Evolutionary conservation across 768 basidiomycete species (phyloP).

Genomic region (Boletus sensibilis): DNA sequence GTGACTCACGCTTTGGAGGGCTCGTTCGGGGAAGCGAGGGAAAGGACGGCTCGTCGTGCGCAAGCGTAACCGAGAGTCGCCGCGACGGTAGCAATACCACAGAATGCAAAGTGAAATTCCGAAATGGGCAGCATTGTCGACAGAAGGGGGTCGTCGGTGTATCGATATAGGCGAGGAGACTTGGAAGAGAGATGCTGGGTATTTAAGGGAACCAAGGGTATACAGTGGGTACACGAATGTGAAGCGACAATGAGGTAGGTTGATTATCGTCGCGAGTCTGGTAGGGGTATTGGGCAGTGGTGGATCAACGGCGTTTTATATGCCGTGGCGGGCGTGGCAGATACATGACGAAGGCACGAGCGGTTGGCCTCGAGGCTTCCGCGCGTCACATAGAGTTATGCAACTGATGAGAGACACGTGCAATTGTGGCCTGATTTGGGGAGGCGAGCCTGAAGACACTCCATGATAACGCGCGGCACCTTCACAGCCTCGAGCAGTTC

Average conservation of each 20-base stretch:
- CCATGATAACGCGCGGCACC: conserved; percentile 14
- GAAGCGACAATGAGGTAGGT: conserved; percentile 3
- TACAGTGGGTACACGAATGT: conserved; percentile 3
- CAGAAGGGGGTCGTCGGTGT: neutral
- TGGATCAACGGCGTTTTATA: conserved; percentile 35
- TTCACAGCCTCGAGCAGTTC: conserved; percentile 17
- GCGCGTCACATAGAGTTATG: conserved; percentile 15
- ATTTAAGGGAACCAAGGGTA: conserved; percentile 22
- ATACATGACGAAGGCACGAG: conserved; percentile 28
- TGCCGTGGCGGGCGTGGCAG: conserved; percentile 13
- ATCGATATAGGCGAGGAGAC: conserved; percentile 11
- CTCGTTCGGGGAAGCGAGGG: conserved; percentile 19
- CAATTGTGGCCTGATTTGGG: conserved; percentile 10
- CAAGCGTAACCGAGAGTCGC: conserved; percentile 60
- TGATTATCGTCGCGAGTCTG: conserved; percentile 25
- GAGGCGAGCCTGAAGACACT: conserved; percentile 2
- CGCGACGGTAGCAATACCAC: conserved; percentile 58
- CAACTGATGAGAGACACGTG: conserved; percentile 23
- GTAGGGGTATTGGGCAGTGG: conserved; percentile 22
- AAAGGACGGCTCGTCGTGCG: conserved; percentile 38
- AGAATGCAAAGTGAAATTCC: conserved; percentile 56
- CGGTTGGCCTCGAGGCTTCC: conserved; percentile 34
- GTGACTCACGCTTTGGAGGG: conserved; percentile 32
- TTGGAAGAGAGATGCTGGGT: conserved; percentile 5
- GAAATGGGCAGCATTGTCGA: conserved; percentile 46